A percentile compares a stretch with the other conserved stretches of the same genome.
Conservation (phyloP, 768 basidiomycete species). For the Leucocoprinus sp. region DNA sequence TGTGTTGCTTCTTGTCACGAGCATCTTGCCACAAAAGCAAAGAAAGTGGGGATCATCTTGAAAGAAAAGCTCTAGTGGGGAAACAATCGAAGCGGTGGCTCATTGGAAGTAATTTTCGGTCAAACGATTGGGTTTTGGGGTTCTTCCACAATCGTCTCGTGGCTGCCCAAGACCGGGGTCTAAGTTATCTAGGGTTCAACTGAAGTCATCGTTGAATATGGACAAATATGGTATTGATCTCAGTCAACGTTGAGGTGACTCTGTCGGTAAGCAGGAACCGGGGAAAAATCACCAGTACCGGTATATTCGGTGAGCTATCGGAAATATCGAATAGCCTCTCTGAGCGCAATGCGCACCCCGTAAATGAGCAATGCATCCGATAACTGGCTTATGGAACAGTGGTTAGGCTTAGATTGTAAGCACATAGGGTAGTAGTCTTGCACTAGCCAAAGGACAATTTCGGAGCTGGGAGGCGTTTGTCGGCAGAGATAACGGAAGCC, state of each 20-base stretch:
- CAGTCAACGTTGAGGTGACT: not conserved
- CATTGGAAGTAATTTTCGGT: not conserved
- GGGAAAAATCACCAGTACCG: not conserved
- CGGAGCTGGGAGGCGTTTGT: too few species aligned
- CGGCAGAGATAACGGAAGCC: too few species aligned
- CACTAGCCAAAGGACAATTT: too few species aligned
- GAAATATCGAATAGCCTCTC: not conserved
- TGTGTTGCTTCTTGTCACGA: not conserved
- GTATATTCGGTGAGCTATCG: not conserved
- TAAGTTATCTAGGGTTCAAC: not conserved
- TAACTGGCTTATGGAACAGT: too few species aligned
- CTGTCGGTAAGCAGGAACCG: not conserved
- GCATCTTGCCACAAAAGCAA: not conserved
- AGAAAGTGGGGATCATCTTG: not conserved
- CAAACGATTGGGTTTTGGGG: slow-evolving; percentile 4
- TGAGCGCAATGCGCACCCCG: too few species aligned
- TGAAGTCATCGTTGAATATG: not conserved
- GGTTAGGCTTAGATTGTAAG: too few species aligned
- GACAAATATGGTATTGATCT: not conserved
- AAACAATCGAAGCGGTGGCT: not conserved
- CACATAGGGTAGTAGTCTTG: too few species aligned
- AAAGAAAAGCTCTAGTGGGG: not conserved
- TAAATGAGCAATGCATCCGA: too few species aligned
- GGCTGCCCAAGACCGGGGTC: not conserved
- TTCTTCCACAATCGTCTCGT: slow-evolving; percentile 2